A percentile compares a stretch with the other conserved stretches of the same genome.
Evolutionary conservation across 1,284 basidiomycete species (phyloP).

Genomic region (Thelephora terrestris): DNA sequence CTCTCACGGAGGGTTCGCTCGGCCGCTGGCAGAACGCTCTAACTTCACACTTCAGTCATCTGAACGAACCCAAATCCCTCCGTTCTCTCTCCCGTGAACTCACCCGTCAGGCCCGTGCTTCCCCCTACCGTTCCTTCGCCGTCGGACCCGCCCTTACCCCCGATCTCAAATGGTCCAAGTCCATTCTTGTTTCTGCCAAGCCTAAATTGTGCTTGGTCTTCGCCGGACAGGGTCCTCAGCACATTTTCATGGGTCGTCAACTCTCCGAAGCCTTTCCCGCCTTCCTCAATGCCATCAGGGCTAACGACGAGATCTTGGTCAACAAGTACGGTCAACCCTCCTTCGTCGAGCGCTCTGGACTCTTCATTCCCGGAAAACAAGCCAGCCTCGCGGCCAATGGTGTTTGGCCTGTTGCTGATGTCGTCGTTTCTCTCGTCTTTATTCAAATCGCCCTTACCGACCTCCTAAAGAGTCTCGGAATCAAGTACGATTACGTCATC

Average conservation of each 20-base stretch:
- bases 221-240: constrained; percentile 10
- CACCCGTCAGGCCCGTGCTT: constrained; percentile 4
- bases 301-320: constrained; percentile 19
- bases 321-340: constrained; percentile 18
- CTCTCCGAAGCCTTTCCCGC: constrained; percentile 19
- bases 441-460: constrained; percentile 21
- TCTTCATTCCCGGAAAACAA: constrained; percentile 20
- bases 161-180: constrained; percentile 5
- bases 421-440: constrained; percentile 22
- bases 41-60: neutral
- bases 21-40: neutral
- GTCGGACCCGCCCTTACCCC: constrained; percentile 4
- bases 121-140: constrained; percentile 6
- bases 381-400: constrained; percentile 18
- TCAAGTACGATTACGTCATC: constrained; percentile 21
- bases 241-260: constrained; percentile 22
- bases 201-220: constrained; percentile 7
- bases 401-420: constrained; percentile 21
- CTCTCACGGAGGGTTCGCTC: constrained; percentile 2
- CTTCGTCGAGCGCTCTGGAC: constrained; percentile 21
- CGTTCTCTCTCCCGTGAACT: constrained; percentile 3
- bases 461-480: constrained; percentile 19
- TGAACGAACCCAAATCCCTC: constrained; percentile 1
- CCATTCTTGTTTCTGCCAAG: constrained; percentile 5
- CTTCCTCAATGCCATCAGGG: constrained; percentile 17